A percentile compares a stretch with the other conserved stretches of the same genome.
Evolutionary conservation across 73 alveolate genomes (phyloP).

Genomic region (Paramecium biaurelia): DNA sequence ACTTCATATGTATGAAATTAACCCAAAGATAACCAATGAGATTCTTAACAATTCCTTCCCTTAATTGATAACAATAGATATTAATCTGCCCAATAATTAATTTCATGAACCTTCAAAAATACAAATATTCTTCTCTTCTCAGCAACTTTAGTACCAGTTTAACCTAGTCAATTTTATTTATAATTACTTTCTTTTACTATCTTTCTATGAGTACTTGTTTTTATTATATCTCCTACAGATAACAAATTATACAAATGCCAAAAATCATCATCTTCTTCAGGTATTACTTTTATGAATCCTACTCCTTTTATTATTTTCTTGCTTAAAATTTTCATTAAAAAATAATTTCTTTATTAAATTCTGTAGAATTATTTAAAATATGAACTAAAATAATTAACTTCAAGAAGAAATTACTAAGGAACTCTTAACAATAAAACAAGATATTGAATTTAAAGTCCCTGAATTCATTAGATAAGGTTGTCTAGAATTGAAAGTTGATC

Average conservation of each 20-base stretch:
- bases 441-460: neutral
- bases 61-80: slow-evolving; percentile 38
- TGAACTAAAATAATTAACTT: neutral
- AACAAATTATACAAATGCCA: slow-evolving; percentile 58
- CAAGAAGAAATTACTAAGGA: neutral
- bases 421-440: neutral
- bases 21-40: slow-evolving; percentile 48
- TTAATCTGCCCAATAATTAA: slow-evolving; percentile 56
- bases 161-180: neutral
- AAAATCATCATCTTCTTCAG: slow-evolving; percentile 55
- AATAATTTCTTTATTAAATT: neutral
- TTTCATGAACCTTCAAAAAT: slow-evolving; percentile 40
- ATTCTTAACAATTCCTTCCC: slow-evolving; percentile 56
- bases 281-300: slow-evolving; percentile 48
- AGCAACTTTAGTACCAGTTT: slow-evolving; percentile 44
- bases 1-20: slow-evolving; percentile 47
- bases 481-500: neutral
- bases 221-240: slow-evolving; percentile 47
- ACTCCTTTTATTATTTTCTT: slow-evolving; percentile 31
- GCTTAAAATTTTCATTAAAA: neutral
- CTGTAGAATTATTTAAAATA: neutral
- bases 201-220: slow-evolving; percentile 50
- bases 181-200: slow-evolving; percentile 29
- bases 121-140: slow-evolving; percentile 40
- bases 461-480: neutral